Evolutionary conservation across 2,329 filamentous ascomycete species (phyloP).

Genomic region (Plectosphaerella sp.): DNA sequence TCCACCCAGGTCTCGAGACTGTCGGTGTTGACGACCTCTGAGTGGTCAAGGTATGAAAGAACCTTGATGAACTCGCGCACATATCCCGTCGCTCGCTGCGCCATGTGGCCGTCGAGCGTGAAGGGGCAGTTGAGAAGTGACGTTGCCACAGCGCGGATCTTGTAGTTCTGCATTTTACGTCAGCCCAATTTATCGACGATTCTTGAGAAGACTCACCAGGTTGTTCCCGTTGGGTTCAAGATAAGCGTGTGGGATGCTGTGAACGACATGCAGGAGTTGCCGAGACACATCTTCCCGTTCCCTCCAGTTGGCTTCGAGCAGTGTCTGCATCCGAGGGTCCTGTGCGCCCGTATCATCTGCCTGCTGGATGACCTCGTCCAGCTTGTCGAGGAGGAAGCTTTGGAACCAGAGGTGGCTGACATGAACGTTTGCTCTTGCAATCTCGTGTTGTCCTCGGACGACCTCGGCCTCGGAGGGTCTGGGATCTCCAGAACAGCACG

Average conservation of each 20-base stretch:
- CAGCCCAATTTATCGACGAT: background rate
- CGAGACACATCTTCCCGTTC: slow-evolving; percentile 30
- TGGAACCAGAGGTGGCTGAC: slow-evolving; percentile 32
- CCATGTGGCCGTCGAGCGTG: slow-evolving; percentile 16
- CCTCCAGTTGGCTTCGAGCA: slow-evolving; percentile 18
- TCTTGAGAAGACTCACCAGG: slow-evolving; percentile 15
- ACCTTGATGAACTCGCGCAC: slow-evolving; percentile 22
- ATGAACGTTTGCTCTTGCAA: slow-evolving; percentile 28
- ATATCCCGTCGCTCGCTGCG: slow-evolving; percentile 19
- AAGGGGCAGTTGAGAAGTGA: slow-evolving; percentile 27
- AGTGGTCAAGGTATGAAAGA: slow-evolving; percentile 21
- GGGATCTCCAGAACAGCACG: background rate
- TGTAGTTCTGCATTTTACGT: slow-evolving; percentile 17
- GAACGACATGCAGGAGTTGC: slow-evolving; percentile 27
- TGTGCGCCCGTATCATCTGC: background rate
- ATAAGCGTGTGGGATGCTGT: slow-evolving; percentile 22
- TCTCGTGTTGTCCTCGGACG: slow-evolving; percentile 13
- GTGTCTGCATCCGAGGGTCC: background rate
- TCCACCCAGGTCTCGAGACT: slow-evolving; percentile 25
- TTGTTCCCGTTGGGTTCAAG: slow-evolving; percentile 29
- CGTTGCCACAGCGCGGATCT: slow-evolving; percentile 28
- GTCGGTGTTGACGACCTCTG: slow-evolving; percentile 24
- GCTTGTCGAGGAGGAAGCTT: slow-evolving; percentile 25
- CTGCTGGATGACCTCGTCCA: slow-evolving; percentile 19
- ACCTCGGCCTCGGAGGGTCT: background rate